phyloP scores from a whole-genome alignment of 345 rosid species.

The Aquilaria malaccensis region DNA sequence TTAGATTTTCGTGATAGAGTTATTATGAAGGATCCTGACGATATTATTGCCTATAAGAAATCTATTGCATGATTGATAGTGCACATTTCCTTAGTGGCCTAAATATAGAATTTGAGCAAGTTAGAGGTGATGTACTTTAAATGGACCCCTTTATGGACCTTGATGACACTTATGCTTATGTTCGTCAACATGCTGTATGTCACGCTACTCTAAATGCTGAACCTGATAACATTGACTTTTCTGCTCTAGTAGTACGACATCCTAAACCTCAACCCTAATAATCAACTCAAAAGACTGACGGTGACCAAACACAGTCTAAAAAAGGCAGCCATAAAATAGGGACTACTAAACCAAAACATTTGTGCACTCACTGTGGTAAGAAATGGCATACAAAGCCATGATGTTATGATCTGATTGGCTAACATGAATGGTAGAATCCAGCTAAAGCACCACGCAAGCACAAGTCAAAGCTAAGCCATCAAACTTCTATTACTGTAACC shows the following conservation, averaged over 20 bases:
- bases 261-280: too few relatives aligned
- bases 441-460: not conserved
- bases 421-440: not conserved
- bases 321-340: not conserved
- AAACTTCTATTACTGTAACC: too few relatives aligned
- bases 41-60: not conserved
- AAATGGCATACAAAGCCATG: not conserved
- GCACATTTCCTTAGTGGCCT: slow-evolving; percentile 7
- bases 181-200: not conserved
- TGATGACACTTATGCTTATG: not conserved
- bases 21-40: slow-evolving; percentile 6
- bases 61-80: slow-evolving; percentile 1
- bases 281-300: too few relatives aligned
- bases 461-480: too few relatives aligned
- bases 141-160: not conserved
- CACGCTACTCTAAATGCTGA: not conserved
- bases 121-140: not conserved
- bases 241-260: not conserved
- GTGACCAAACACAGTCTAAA: not conserved
- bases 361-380: not conserved
- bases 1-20: slow-evolving; percentile 5
- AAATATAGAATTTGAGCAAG: not conserved
- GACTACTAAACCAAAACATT: too few relatives aligned
- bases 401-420: not conserved
- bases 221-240: not conserved